phyloP scores from a whole-genome alignment of 1,139 yeast genomes.

The Geotrichum citri-aurantii region DNA sequence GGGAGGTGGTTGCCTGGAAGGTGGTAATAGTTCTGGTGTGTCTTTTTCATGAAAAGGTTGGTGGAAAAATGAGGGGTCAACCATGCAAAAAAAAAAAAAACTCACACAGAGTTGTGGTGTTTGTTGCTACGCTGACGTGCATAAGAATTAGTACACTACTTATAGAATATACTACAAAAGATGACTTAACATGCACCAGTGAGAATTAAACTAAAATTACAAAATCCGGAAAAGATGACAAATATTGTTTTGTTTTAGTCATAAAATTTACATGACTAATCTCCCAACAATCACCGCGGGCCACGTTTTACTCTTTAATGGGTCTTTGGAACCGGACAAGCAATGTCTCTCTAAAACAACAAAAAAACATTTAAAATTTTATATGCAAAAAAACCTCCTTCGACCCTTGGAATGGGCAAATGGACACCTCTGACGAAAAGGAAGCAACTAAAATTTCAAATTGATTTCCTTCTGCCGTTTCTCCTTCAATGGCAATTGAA shows the following conservation, averaged over 20 bases:
- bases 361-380: background rate
- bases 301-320: background rate
- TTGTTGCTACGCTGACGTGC: no score
- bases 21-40: no score
- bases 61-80: background rate
- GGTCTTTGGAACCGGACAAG: background rate
- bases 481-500: background rate
- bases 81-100: no score
- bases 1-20: background rate
- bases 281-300: background rate
- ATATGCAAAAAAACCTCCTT: background rate
- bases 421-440: background rate
- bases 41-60: background rate
- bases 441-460: background rate
- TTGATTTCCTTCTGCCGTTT: background rate
- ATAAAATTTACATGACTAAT: background rate
- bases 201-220: background rate
- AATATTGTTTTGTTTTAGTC: background rate
- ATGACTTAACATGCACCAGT: background rate
- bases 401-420: background rate
- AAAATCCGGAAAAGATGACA: background rate
- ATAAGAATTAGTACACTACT: background rate
- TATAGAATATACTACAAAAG: background rate
- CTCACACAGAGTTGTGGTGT: no score
- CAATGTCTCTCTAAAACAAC: background rate